These are phyloP conservation scores for Cymbopogon citratus DNA, from an alignment of 176 grass and related monocot genomes.

Conservation along the genomic window DNA sequence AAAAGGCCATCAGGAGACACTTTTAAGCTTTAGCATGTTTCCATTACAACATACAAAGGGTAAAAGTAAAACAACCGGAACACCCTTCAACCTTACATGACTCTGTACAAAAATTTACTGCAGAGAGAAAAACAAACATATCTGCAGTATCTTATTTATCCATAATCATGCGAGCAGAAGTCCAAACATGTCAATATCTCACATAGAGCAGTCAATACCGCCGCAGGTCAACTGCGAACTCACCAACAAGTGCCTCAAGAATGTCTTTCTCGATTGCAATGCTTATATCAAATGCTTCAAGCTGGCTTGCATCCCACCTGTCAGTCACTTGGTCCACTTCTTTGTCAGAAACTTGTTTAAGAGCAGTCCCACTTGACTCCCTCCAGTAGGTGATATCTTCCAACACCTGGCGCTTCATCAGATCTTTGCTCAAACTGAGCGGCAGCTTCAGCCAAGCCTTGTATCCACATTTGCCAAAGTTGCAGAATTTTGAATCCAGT, in stretches of 20 bases:
- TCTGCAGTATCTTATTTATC: conserved; percentile 25
- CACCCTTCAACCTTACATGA: conserved; percentile 9
- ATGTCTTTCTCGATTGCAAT: conserved; percentile 58
- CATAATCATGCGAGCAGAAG: not conserved
- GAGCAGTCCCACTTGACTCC: conserved; percentile 26
- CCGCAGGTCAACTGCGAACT: conserved; percentile 45
- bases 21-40: conserved; percentile 16
- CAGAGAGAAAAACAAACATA: conserved; percentile 24
- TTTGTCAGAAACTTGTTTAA: conserved; percentile 28
- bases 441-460: conserved; percentile 36
- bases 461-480: conserved; percentile 60
- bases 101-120: conserved; percentile 29
- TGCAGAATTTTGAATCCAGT: conserved; percentile 48
- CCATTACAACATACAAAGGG: conserved; percentile 9
- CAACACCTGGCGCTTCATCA: conserved; percentile 32
- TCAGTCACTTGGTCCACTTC: conserved; percentile 44
- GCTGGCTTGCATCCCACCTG: conserved; percentile 24
- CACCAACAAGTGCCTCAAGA: conserved; percentile 50
- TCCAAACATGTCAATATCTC: conserved; percentile 5
- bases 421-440: conserved; percentile 31
- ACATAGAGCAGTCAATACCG: not conserved
- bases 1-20: not conserved
- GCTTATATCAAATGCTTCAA: conserved; percentile 62
- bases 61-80: not conserved
- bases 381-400: conserved; percentile 52